Evolutionary conservation across 371 early-diverging fungal species (phyloP).

Genomic region (Saksenaea oblongispora): DNA sequence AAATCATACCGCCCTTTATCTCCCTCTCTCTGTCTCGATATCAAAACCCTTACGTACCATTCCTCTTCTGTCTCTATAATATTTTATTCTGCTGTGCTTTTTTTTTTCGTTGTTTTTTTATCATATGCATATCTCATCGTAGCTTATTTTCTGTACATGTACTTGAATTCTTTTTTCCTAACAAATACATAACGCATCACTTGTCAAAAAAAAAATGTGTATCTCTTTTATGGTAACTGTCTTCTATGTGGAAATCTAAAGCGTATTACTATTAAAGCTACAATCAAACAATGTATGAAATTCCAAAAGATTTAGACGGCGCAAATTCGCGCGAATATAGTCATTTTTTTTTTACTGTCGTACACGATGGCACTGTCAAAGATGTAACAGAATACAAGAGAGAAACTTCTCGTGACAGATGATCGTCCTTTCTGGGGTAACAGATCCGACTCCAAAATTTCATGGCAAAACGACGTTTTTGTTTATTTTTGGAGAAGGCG

Average conservation of each 20-base stretch:
- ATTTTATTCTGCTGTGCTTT: too few relatives aligned
- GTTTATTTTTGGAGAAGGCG: background rate
- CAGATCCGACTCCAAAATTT: too few relatives aligned
- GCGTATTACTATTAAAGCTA: too few relatives aligned
- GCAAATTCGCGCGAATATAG: background rate
- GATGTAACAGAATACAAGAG: too few relatives aligned
- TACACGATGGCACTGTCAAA: too few relatives aligned
- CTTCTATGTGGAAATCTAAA: background rate
- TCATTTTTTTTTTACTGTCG: too few relatives aligned
- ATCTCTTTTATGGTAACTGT: background rate
- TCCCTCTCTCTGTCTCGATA: background rate
- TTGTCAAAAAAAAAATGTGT: background rate
- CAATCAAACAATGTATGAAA: constrained; percentile 1
- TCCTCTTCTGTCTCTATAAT: background rate
- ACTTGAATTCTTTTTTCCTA: background rate
- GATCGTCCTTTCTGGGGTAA: too few relatives aligned
- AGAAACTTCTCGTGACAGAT: too few relatives aligned
- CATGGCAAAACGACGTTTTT: too few relatives aligned
- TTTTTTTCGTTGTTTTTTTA: background rate
- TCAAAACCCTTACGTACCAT: background rate
- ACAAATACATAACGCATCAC: background rate
- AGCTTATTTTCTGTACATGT: background rate
- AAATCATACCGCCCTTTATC: background rate
- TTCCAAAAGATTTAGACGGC: background rate
- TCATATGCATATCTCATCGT: constrained; percentile 5